These are phyloP conservation scores for Cajanus cajan DNA, from an alignment of 306 rosid genomes.

Conservation along the genomic window DNA sequence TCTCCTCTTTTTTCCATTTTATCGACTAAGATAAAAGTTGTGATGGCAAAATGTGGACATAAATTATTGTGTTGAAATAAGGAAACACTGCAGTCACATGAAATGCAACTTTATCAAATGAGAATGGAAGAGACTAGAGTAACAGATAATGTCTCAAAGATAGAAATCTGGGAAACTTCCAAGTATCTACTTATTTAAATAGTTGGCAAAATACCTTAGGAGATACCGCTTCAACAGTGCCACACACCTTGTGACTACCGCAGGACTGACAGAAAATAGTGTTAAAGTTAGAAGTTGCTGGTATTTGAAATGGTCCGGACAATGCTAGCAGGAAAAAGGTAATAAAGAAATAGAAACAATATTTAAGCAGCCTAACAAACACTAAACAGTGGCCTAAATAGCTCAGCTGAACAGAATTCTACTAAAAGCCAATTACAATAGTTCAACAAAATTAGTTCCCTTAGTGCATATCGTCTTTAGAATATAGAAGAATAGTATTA, in stretches of 20 bases:
- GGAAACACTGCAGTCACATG: not conserved
- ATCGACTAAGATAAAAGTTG: not conserved
- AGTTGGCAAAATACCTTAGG: conserved; percentile 61
- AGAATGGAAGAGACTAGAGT: not conserved
- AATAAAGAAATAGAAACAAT: conserved; percentile 2
- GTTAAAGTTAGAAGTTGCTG: conserved; percentile 33
- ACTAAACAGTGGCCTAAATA: not conserved
- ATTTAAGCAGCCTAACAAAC: not conserved
- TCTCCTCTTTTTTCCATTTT: not conserved
- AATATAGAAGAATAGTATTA: not conserved
- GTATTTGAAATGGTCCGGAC: not conserved
- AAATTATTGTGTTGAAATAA: not conserved
- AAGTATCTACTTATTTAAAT: conserved; percentile 22
- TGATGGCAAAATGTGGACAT: not conserved
- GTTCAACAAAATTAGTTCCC: conserved; percentile 15
- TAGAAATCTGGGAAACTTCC: conserved; percentile 3
- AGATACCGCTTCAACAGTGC: conserved; percentile 93
- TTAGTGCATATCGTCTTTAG: conserved; percentile 11
- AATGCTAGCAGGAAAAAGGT: conserved; percentile 27
- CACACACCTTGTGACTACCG: conserved; percentile 94
- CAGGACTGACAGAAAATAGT: conserved; percentile 76
- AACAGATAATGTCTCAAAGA: conserved; percentile 17
- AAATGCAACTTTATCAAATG: not conserved
- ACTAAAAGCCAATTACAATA: no score
- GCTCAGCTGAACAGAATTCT: conserved; percentile 4